A percentile compares a stretch with the other conserved stretches of the same genome.
Conservation (phyloP, 345 rosid genomes). For the Eucalyptus curtisii region DNA sequence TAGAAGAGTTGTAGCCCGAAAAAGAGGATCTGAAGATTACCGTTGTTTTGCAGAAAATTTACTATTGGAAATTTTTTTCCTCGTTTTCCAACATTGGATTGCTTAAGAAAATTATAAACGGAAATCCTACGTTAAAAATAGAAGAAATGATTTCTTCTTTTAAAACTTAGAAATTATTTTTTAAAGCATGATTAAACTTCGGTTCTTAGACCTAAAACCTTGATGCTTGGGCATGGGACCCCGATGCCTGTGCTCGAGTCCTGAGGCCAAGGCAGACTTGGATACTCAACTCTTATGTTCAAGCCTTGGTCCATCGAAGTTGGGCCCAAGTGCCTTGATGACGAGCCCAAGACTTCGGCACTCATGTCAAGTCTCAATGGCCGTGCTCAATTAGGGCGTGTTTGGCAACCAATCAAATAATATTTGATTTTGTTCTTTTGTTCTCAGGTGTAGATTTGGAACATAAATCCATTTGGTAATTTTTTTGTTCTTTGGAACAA, state of each 20-base stretch:
- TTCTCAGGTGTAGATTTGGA: no score
- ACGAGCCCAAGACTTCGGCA: fast-evolving
- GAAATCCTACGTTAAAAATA: not conserved
- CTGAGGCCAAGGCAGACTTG: fast-evolving
- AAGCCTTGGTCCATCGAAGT: not conserved
- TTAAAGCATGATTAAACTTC: not conserved
- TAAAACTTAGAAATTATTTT: not conserved
- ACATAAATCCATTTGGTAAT: no score
- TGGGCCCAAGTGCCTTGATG: not conserved
- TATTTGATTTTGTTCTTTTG: no score
- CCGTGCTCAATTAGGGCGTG: fast-evolving
- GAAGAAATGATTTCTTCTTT: fast-evolving
- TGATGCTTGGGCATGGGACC: not conserved
- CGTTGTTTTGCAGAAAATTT: not conserved
- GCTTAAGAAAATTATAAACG: not conserved
- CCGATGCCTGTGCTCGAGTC: fast-evolving
- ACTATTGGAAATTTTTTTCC: not conserved
- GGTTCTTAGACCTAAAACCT: not conserved
- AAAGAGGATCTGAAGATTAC: not conserved
- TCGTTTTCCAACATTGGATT: not conserved
- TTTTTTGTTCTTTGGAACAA: no score
- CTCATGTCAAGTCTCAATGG: fast-evolving
- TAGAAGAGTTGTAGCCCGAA: not conserved
- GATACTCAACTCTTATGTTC: not conserved
- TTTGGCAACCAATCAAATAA: no score